phyloP scores from a whole-genome alignment of 345 rosid genomes.

The Brassica juncea region DNA sequence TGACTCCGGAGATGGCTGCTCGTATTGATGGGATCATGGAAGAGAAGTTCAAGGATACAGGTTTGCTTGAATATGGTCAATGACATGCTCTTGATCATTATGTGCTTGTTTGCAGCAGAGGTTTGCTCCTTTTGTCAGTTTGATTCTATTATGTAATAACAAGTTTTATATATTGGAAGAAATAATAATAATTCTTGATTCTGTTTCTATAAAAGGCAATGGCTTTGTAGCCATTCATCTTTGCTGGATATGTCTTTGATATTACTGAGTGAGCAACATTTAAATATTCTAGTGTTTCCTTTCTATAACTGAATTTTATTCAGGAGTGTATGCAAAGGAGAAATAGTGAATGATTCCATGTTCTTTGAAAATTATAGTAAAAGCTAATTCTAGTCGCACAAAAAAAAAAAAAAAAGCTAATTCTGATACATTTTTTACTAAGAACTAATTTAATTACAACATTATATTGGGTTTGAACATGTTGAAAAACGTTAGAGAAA shows the following conservation, averaged over 20 bases:
- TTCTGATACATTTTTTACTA: no score
- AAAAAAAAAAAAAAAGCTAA: no score
- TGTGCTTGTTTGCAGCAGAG: not conserved
- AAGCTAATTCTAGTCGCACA: no score
- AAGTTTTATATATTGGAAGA: not conserved
- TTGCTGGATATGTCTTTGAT: not conserved
- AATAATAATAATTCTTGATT: not conserved
- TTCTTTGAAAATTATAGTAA: no score
- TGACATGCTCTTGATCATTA: not conserved
- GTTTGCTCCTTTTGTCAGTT: not conserved
- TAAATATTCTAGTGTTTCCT: no score
- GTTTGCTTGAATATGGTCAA: constrained; percentile 32
- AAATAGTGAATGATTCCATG: no score
- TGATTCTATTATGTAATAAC: not conserved
- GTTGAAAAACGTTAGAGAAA: no score
- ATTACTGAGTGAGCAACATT: no score
- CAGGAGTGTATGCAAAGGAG: no score
- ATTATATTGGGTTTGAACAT: no score
- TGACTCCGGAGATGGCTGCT: constrained; percentile 42
- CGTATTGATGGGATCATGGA: constrained; percentile 36
- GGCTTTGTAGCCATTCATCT: not conserved
- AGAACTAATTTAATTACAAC: no score
- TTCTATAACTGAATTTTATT: no score
- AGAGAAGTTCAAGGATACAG: constrained; percentile 35
- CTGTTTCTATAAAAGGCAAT: not conserved